Base-by-base conservation (phyloP, 139 green algal species). In the Asterochloris erici region DNA sequence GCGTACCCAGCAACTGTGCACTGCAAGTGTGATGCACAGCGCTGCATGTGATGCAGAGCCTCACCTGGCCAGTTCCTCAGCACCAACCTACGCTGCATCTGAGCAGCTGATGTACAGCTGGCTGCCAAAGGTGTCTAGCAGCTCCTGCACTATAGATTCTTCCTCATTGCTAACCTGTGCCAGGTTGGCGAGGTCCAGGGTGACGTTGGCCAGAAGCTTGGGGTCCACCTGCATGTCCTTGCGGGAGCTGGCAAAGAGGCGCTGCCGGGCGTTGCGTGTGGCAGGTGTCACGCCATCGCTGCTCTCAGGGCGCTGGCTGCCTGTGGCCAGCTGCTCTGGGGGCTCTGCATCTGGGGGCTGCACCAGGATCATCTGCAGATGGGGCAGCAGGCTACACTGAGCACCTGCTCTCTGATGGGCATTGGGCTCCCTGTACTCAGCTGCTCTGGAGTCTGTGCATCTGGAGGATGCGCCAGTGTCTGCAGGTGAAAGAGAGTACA, bases 251-350 rank as follows among this genome's bases (percentile, higher is more conserved):
- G 68, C 68, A 87, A 98, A 98, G 28, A 92, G 84, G 26, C 93
- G 86, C 47, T 83, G 60, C 12, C 90, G 79, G 10, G 87, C 94
- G 68, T 94, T 92, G 24, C 87, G 87, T 87, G 95, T 93, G 14
- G 92, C 89, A 21, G 93, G 93, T 23, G 93, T 97, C 12, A 97
- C 54, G 63, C 94, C 94, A 69, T 97, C 85, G 0, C n/a, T 66
- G 24, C 68, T 85, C 82, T 96, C 89, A 15, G 38, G 38, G 38
- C 38, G 38, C 38, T 54, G 38, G 38, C 38, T 54, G 38, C 38
- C 38, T 54, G 38, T 54, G 38, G 38, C 38, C 38, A 75, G 71
- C 9, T 75, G 23, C 21, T 74, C 12, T 16, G 68, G 47, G 12
- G 68, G 64, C 16, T 29, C 60, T 24, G 10, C 64, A 0, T 74